Conservation (phyloP, 1,284 basidiomycete genomes). For the Coniferiporia weirii region DNA sequence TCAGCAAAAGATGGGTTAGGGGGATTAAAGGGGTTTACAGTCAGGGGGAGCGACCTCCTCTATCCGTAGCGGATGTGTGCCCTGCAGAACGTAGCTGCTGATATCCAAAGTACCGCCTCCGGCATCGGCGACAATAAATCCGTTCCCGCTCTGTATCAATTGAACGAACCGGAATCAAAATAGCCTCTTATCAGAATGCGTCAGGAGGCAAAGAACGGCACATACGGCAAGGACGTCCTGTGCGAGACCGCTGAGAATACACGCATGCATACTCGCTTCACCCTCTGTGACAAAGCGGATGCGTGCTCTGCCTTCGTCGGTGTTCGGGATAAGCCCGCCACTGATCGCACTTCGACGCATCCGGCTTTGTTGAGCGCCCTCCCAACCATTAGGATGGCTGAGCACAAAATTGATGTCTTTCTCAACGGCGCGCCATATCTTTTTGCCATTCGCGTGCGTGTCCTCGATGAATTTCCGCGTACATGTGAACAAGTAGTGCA, state of each 20-base stretch:
- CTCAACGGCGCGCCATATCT: slow-evolving; percentile 63
- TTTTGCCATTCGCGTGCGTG: slow-evolving; percentile 63
- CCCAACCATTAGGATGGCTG: slow-evolving; percentile 78
- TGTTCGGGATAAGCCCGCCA: slow-evolving; percentile 64
- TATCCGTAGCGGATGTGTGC: slow-evolving; percentile 61
- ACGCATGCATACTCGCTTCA: slow-evolving; percentile 74
- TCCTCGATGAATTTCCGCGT: slow-evolving; percentile 68
- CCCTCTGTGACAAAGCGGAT: slow-evolving; percentile 77
- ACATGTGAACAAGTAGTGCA: slow-evolving; percentile 66
- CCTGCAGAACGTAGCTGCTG: slow-evolving; percentile 67
- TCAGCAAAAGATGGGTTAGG: no score
- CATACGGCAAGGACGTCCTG: slow-evolving; percentile 66
- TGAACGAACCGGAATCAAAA: slow-evolving; percentile 37
- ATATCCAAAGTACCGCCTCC: slow-evolving; percentile 78
- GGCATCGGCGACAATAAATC: slow-evolving; percentile 73
- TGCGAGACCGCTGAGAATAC: slow-evolving; percentile 67
- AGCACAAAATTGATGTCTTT: slow-evolving; percentile 64
- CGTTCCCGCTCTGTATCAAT: slow-evolving; percentile 46
- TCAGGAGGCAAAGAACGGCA: slow-evolving; percentile 8
- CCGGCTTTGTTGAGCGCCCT: slow-evolving; percentile 71
- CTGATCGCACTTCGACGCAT: slow-evolving; percentile 67
- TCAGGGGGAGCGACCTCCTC: slow-evolving; percentile 77
- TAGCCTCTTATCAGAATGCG: neutral
- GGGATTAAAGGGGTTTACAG: slow-evolving; percentile 34
- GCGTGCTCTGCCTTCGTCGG: slow-evolving; percentile 59